Base-by-base conservation (phyloP, 2,329 filamentous ascomycete genomes). In the Diplocarpon mali region DNA sequence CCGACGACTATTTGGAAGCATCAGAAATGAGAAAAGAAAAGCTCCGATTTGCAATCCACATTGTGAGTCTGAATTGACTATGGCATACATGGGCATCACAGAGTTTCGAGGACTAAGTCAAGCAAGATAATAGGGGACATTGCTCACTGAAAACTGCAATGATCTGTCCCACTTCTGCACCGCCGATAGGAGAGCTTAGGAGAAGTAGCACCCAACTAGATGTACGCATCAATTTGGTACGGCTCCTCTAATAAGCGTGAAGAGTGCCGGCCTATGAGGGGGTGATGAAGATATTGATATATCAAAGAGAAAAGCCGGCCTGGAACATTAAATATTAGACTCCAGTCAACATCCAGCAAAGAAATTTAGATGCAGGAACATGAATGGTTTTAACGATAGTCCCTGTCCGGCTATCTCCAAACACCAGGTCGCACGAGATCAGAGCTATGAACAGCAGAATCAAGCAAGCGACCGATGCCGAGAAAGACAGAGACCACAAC, bases 141-240 rank as follows among this genome's bases (percentile, higher is more conserved):
- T 6, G 59, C 70, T 56, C 53, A 77, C 75, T 53, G 54, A 78
- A 79, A 1, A 80, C 70, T 17, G 65, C 71, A 48, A 78, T 74
- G 34, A 79, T 76, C 55, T 77, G 76, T 32, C 67, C 66, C 11
- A 78, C 72, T 53, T 80, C 76, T 0, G 66, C 53, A 1, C 69
- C 67, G 15, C 71, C 67, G 14, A 79, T 73, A 0, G 67, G 52
- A 1, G 73, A 68, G 51, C 73, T 77, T 2, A 80, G 63, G 6
- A 76, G 75, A 0, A 80, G 62, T 24, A 76, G 64, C 7, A 79
- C 68, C n/a, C n/a, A n/a, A n/a, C n/a, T n/a, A 61, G 80, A 80
- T 0, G 57, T 60, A 38, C 20, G 14, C 8, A 14, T 17, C 16
- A n/a, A n/a, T n/a, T n/a, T n/a, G n/a, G n/a, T n/a, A n/a, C 50